Evolutionary conservation across 2,329 filamentous ascomycete genomes (phyloP).

Genomic region (Colletotrichum australisinense): DNA sequence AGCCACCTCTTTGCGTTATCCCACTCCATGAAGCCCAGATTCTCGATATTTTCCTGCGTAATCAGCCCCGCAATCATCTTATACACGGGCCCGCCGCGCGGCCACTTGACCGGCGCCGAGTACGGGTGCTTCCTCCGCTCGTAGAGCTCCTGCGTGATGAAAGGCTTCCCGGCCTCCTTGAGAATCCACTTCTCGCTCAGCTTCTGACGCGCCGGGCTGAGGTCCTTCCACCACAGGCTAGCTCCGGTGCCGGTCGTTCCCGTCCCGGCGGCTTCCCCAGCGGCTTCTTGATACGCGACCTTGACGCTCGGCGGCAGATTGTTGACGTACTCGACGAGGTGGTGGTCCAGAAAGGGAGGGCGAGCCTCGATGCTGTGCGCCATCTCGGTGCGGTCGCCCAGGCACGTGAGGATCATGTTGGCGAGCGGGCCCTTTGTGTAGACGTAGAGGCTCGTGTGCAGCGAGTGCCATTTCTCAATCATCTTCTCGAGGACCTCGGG

Average conservation of each 20-base stretch:
- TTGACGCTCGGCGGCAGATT: conserved; percentile 45
- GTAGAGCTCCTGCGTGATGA: conserved; percentile 62
- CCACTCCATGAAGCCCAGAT: conserved; percentile 55
- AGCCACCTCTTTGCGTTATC: conserved; percentile 46
- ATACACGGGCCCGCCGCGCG: conserved; percentile 55
- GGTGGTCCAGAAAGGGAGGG: conserved; percentile 49
- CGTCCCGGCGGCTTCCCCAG: neutral
- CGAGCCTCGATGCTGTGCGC: conserved; percentile 49
- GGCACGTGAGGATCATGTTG: conserved; percentile 44
- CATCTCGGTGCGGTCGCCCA: conserved; percentile 51
- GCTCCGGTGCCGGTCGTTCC: conserved; percentile 39
- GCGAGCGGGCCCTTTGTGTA: conserved; percentile 40
- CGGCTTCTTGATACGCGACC: conserved; percentile 33
- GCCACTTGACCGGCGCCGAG: conserved; percentile 56
- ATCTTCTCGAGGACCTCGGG: conserved; percentile 40
- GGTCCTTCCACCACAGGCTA: conserved; percentile 51
- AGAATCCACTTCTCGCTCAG: conserved; percentile 63
- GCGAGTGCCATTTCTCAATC: conserved; percentile 43
- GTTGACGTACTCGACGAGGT: conserved; percentile 45
- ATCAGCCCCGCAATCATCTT: conserved; percentile 44
- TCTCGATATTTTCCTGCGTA: conserved; percentile 49
- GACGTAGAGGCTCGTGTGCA: conserved; percentile 43
- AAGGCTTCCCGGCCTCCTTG: conserved; percentile 50
- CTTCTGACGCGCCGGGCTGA: conserved; percentile 27
- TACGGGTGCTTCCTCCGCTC: conserved; percentile 61